phyloP scores from a whole-genome alignment of 108 stramenopile genomes.

The Heterococcus sp. region DNA sequence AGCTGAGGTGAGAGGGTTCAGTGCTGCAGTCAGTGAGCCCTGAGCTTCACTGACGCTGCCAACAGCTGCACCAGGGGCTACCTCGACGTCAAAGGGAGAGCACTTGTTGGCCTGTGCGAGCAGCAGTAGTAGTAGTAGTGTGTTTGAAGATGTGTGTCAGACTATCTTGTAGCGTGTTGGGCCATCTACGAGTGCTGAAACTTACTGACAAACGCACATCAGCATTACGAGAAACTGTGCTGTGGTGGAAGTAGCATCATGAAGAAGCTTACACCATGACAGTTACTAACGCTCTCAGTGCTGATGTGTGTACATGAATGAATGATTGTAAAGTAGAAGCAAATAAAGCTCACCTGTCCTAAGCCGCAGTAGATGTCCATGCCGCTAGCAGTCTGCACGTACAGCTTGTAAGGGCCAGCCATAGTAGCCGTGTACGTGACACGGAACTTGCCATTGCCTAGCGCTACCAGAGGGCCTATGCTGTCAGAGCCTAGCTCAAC shows the following conservation, averaged over 20 bases:
- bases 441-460: conserved; percentile 64
- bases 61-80: conserved; percentile 65
- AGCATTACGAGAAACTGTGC: too few relatives aligned
- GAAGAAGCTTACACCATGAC: too few relatives aligned
- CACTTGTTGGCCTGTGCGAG: conserved; percentile 65
- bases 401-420: conserved; percentile 67
- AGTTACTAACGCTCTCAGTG: too few relatives aligned
- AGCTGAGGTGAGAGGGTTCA: conserved; percentile 66
- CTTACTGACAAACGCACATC: too few relatives aligned
- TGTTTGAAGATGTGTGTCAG: too few relatives aligned
- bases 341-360: conserved; percentile 29
- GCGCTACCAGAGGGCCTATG: conserved; percentile 57
- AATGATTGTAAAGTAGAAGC: background rate
- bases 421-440: conserved; percentile 67
- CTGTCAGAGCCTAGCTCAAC: conserved; percentile 35
- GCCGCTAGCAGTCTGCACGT: conserved; percentile 67
- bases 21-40: conserved; percentile 35
- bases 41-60: conserved; percentile 42
- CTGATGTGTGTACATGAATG: too few relatives aligned
- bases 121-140: too few relatives aligned
- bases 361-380: conserved; percentile 73
- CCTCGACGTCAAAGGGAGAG: conserved; percentile 69
- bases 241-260: too few relatives aligned
- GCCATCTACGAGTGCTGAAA: background rate
- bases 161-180: background rate